Base-by-base conservation (phyloP, 2,329 filamentous ascomycete genomes). In the Scopulariopsis brevicaulis region DNA sequence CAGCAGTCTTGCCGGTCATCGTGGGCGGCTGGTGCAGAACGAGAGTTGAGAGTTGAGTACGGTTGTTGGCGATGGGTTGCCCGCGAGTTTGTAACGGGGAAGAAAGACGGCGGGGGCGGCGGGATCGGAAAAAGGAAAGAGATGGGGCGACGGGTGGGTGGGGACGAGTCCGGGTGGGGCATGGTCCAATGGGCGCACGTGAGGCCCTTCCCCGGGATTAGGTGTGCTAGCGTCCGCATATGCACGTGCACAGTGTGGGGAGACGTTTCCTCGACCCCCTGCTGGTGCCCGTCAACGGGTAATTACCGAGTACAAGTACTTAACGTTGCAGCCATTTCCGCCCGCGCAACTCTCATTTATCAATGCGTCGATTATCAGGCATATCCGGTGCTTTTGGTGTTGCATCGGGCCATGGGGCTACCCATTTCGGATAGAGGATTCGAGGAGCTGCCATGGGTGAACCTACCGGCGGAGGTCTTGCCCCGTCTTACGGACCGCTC, bases 1-100 rank as follows among this genome's bases (percentile, higher is more conserved):
- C 71, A 76, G 71, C 73, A 72, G 67, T 67, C 71, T 69, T 66
- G 58, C 67, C 37, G 56, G 48, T n/a, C 56, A 58, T 58, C 48
- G 53, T 53, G 56, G 25, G n/a, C 32, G 40, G 25, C 28, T 24
- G 18, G 50, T 32, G 34, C 14, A 12, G 43, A n/a, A 43, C 18
- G 40, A 24, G 20, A 50, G 24, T 25, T 12, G 55, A 8, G 25
- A 24, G 22, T 37, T 34, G 22, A n/a, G 28, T 56, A 14, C 37
- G n/a, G 11, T 40, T 40, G 37, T 40, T 40, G 15, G 14, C 28
- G 18, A n/a, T 46, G 5, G 40, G 7, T 46, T n/a, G 37, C 15
- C n/a, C 18, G 40, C 15, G 40, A n/a, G 37, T 40, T 6, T 18
- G 40, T 46, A n/a, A n/a, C 40, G 18, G 15, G 40, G n/a, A 46